Base-by-base conservation (phyloP, 2,329 filamentous ascomycete genomes). In the Aspergillus pseudoterreus region DNA sequence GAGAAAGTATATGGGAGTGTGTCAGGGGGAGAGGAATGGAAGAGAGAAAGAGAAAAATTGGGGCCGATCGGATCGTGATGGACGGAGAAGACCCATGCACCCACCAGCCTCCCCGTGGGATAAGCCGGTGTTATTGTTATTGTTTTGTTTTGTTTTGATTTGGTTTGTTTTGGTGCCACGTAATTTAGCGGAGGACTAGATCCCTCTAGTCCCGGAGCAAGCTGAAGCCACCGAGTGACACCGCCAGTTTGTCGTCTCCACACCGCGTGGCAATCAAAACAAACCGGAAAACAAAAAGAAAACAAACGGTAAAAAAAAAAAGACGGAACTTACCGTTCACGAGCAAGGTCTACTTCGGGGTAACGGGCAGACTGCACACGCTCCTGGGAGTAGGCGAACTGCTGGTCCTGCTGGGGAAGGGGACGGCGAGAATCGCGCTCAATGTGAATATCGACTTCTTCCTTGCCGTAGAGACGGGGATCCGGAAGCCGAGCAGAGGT, bases 401-500 rank as follows among this genome's bases (percentile, higher is more conserved):
- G 19, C 17, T 17, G 43, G 47, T 45, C 17, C 36, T 49, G 56
- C 44, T 47, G 45, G 42, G 49, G 45, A 43, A 49, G 51, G 44
- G 42, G 38, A 71, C 73, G 69, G 76, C 74, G 70, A 58, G 51
- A 52, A 38, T 62, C 56, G 45, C 57, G 58, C 53, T 65, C 82
- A 75, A 92, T 84, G 79, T 89, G 84, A 78, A 89, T 84, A 75
- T 88, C 87, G 79, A 95, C 83, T 81, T 95, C 88, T 84, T 95
- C 88, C 80, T 90, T 85, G 78, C 80, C 83, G 78, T 81, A 81
- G 82, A 83, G 76, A 75, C 82, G 78, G 71, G 77, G 79, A 69
- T 79, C 81, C 67, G 83, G 84, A 78, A 85, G 83, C 74, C 79
- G 78, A 74, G 82, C 68, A 66, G 80, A 77, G 80, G 82, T 79